Base-by-base conservation (phyloP, 495 filamentous ascomycete species). In the Aspergillus nanangensis region DNA sequence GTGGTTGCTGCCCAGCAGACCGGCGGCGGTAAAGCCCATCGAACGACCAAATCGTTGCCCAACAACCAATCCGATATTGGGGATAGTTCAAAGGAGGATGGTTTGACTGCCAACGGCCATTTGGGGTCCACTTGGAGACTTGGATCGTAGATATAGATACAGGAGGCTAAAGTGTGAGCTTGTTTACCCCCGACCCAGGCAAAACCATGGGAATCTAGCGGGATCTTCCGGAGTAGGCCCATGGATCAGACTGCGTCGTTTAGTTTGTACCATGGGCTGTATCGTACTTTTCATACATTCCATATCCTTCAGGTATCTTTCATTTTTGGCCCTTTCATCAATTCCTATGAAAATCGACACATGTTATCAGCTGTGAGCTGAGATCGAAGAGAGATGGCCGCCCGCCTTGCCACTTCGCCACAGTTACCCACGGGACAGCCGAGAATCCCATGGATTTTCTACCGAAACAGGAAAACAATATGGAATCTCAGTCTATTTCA, bases 1-100 rank as follows among this genome's bases (percentile, higher is more conserved):
- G 53, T 45, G 53, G 57, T 70, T 65, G 66, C 62, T 70, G 66
- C 66, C 66, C 66, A 68, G 65, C 56, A 60, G 56, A 44, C 32
- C 35, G 31, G 29, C 59, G 32, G 66, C 64, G 64, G 64, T 65
- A 65, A 67, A 65, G 64, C 58, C 60, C 48, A 63, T 65, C 51
- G n/a, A n/a, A n/a, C 45, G 46, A 59, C 51, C 38, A 51, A 53
- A 50, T 56, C 25, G 55, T 63, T 57, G 63, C 66, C 66, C 60
- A 63, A 69, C 63, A 55, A 47, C 35, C 34, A 31, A 46, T 45
- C n/a, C n/a, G n/a, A n/a, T n/a, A n/a, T n/a, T n/a, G n/a, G n/a
- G n/a, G n/a, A n/a, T n/a, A n/a, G n/a, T n/a, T n/a, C n/a, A n/a
- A n/a, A n/a, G n/a, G n/a, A n/a, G n/a, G n/a, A n/a, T n/a, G n/a